These are phyloP conservation scores for Penicillium subrubescens DNA, from an alignment of 495 filamentous ascomycete genomes.

Conservation along the genomic window DNA sequence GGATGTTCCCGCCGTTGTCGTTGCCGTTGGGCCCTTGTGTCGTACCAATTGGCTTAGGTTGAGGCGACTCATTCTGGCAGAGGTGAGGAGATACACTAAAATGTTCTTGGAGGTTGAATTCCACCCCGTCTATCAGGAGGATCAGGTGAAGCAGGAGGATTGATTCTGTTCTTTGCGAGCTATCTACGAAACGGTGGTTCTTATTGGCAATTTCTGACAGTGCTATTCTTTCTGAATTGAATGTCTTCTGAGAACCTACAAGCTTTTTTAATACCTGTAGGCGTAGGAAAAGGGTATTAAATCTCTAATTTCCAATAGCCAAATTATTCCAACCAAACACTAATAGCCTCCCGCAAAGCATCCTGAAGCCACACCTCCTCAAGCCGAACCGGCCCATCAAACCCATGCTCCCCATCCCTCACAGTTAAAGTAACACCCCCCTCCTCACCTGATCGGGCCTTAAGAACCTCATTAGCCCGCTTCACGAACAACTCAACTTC, in stretches of 20 bases:
- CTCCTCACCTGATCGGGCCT: conserved; percentile 17
- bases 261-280: too few relatives aligned
- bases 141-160: not conserved
- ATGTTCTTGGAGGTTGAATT: not conserved
- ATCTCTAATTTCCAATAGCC: not conserved
- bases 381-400: conserved; percentile 22
- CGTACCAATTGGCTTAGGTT: not conserved
- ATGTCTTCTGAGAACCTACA: too few relatives aligned
- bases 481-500: conserved; percentile 29
- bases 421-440: conserved; percentile 24
- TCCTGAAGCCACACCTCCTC: conserved; percentile 27
- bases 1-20: not conserved
- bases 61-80: not conserved
- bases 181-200: not conserved
- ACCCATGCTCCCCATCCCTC: conserved; percentile 33
- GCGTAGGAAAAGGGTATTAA: not conserved
- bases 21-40: not conserved
- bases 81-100: not conserved
- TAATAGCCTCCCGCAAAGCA: conserved; percentile 17
- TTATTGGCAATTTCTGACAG: not conserved
- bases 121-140: not conserved
- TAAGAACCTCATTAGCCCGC: conserved; percentile 21
- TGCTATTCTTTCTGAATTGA: not conserved
- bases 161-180: not conserved
- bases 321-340: conserved; percentile 25